Evolutionary conservation across 2,329 filamentous ascomycete genomes (phyloP).

Genomic region (Alternaria novae-zelandiae): DNA sequence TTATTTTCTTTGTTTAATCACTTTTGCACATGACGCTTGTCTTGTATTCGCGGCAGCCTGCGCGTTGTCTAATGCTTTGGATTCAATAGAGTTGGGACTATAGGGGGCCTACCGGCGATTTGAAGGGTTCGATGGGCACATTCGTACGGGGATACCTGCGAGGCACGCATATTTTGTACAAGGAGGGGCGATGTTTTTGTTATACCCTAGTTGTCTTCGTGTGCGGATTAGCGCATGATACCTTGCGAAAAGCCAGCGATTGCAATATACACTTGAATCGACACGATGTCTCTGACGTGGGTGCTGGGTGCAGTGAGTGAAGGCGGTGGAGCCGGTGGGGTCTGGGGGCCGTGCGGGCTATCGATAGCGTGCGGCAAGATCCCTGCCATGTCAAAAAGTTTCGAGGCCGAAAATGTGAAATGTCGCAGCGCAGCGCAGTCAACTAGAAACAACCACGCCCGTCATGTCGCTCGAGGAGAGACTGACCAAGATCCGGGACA

Average conservation of each 20-base stretch:
- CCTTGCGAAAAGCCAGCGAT: conserved; percentile 1
- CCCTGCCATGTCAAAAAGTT: conserved; percentile 22
- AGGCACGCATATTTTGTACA: conserved; percentile 6
- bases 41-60: conserved; percentile 9
- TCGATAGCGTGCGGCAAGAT: conserved; percentile 21
- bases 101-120: neutral
- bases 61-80: conserved; percentile 17
- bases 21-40: conserved; percentile 1
- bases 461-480: conserved; percentile 78
- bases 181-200: conserved; percentile 14
- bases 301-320: neutral
- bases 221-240: conserved; percentile 5
- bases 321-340: conserved; percentile 7
- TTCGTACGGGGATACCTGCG: conserved; percentile 3
- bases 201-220: conserved; percentile 18
- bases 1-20: neutral
- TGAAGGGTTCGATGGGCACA: conserved; percentile 5
- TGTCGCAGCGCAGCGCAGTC: neutral
- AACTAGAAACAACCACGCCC: conserved; percentile 21
- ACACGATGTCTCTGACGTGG: neutral
- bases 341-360: conserved; percentile 11
- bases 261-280: neutral
- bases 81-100: conserved; percentile 8
- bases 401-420: conserved; percentile 17
- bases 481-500: conserved; percentile 91